phyloP scores from a whole-genome alignment of 2,329 filamentous ascomycete species.

The Nemania diffusa region DNA sequence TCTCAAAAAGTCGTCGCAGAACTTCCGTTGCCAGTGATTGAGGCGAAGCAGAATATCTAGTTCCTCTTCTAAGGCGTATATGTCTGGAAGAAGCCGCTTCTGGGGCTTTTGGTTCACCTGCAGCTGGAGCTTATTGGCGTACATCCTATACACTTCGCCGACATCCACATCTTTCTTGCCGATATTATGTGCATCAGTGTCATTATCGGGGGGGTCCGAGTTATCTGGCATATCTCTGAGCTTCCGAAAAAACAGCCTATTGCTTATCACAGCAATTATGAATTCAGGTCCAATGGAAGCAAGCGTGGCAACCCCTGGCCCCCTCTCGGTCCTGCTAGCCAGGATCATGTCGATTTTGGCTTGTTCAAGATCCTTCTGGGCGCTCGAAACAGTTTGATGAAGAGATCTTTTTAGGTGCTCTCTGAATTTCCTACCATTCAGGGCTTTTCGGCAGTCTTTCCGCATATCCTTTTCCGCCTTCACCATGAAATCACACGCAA shows the following conservation, averaged over 20 bases:
- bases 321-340: conserved; percentile 20
- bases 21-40: conserved; percentile 32
- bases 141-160: conserved; percentile 22
- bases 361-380: conserved; percentile 23
- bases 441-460: background rate
- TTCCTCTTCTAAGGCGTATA: conserved; percentile 30
- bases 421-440: conserved; percentile 1
- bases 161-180: background rate
- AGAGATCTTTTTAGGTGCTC: background rate
- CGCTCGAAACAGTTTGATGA: background rate
- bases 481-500: conserved; percentile 4
- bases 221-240: conserved; percentile 6
- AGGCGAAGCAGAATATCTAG: conserved; percentile 27
- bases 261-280: conserved; percentile 29
- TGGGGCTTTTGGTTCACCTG: conserved; percentile 28
- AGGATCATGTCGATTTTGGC: conserved; percentile 27
- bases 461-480: conserved; percentile 5
- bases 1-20: conserved; percentile 23
- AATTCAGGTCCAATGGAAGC: conserved; percentile 31
- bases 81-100: conserved; percentile 28
- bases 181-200: background rate
- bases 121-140: conserved; percentile 25
- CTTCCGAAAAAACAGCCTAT: conserved; percentile 22
- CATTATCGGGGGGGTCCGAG: background rate
- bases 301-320: conserved; percentile 2